These are phyloP conservation scores for Thelonectria olida DNA, from an alignment of 2,329 filamentous ascomycete genomes.

Conservation along the genomic window DNA sequence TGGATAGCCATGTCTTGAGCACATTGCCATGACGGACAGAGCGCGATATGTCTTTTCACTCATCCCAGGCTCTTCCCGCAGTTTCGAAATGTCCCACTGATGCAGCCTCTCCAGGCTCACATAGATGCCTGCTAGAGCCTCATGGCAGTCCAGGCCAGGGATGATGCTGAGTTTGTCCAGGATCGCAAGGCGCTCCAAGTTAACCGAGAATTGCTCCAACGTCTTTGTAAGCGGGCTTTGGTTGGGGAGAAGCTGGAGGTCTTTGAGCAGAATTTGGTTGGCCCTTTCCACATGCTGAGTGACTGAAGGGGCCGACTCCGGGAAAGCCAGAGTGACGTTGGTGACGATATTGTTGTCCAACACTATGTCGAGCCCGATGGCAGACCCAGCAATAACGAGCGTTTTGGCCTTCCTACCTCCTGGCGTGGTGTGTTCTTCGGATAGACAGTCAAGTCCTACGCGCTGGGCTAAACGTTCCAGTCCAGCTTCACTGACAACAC, in stretches of 20 bases:
- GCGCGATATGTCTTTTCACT: slow-evolving; percentile 57
- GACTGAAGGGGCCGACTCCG: slow-evolving; percentile 66
- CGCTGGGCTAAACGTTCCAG: slow-evolving; percentile 76
- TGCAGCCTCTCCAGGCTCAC: slow-evolving; percentile 75
- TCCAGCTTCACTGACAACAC: slow-evolving; percentile 77
- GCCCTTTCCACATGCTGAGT: slow-evolving; percentile 69
- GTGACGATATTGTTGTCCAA: slow-evolving; percentile 70
- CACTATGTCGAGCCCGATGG: slow-evolving; percentile 68
- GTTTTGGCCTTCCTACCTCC: slow-evolving; percentile 61
- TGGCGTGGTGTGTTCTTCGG: slow-evolving; percentile 61
- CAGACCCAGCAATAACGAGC: slow-evolving; percentile 69
- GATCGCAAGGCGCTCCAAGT: slow-evolving; percentile 74
- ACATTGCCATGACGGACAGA: slow-evolving; percentile 69
- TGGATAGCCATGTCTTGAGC: slow-evolving; percentile 75
- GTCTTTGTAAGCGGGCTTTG: slow-evolving; percentile 75
- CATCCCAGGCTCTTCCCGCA: slow-evolving; percentile 59
- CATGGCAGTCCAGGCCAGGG: slow-evolving; percentile 77
- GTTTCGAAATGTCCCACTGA: slow-evolving; percentile 71
- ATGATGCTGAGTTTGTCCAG: slow-evolving; percentile 77
- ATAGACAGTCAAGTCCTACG: slow-evolving; percentile 72
- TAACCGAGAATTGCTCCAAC: slow-evolving; percentile 75
- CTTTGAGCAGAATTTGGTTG: slow-evolving; percentile 70
- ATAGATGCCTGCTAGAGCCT: slow-evolving; percentile 79
- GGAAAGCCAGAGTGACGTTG: slow-evolving; percentile 70
- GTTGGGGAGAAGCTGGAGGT: slow-evolving; percentile 67